Conservation (phyloP, 2,329 filamentous ascomycete genomes). For the Calycina herbarum region DNA sequence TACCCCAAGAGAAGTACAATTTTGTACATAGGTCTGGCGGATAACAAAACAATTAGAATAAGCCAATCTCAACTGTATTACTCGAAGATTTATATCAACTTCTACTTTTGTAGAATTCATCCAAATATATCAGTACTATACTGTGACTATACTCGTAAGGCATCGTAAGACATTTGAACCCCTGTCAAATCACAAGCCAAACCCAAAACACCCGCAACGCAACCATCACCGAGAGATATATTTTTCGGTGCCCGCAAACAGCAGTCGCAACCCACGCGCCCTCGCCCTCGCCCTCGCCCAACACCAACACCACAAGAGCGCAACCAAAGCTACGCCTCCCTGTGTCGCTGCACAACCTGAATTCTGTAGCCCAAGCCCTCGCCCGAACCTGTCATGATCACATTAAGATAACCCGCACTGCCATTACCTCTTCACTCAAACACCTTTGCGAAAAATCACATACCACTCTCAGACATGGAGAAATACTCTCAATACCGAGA, state of each 20-base stretch:
- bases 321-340: neutral
- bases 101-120: too few species aligned
- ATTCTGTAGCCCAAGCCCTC: neutral
- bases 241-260: constrained; percentile 4
- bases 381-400: constrained; percentile 1
- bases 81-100: too few species aligned
- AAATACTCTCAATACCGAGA: constrained; percentile 76
- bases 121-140: too few species aligned
- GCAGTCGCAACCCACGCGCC: neutral
- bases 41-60: too few species aligned
- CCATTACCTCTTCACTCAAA: neutral
- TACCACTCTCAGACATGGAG: constrained; percentile 54
- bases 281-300: neutral
- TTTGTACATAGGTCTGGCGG: too few species aligned
- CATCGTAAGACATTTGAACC: neutral
- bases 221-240: neutral
- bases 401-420: constrained; percentile 4
- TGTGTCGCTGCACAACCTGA: neutral
- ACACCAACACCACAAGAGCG: neutral
- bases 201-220: neutral
- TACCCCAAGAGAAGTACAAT: too few species aligned
- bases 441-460: neutral
- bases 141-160: neutral
- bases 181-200: constrained; percentile 9
- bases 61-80: too few species aligned